Evolutionary conservation across 2,329 filamentous ascomycete species (phyloP), one percentile per base, ranked within the genome.

Genomic region (Cladobotryum protrusum): DNA sequence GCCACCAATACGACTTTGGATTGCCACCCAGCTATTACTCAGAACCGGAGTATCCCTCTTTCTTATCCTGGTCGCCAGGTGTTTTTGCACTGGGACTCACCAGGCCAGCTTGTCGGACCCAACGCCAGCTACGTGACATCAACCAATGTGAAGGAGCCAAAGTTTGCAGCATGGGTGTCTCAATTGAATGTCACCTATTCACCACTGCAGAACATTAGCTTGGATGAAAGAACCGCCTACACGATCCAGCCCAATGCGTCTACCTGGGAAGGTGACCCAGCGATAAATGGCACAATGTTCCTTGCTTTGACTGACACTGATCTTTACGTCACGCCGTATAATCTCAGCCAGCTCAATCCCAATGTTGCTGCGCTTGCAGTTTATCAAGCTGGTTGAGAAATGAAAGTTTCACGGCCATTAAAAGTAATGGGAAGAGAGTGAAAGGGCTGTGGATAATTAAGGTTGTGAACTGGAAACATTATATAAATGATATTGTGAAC

Each of bases 91-190:
- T 95, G 88, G 88, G 87, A 93, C 20, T 67, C 63, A 0, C 85
- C 87, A 0, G 87, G 87, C 0, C 68, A 78, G 57, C 59, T 76
- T 0, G 77, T 92, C 3, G 89, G 89, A 0, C 89, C 89, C 1
- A 92, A 95, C 67, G 89, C 89, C 70, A 87, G 81, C 61, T 95
- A 95, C 63, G 70, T 89, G 44, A 92, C 89, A 0, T 65, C 67
- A 3, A 80, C 76, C 1, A 72, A 73, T 0, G 86, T 84, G 0
- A 75, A 74, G 2, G 58, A 65, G 3, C 85, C 89, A 0, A 68
- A 71, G 50, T 95, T 78, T 56, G 87, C 88, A 0, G 79, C 82
- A 0, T 95, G 88, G 87, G 85, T 87, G 1, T 78, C 76, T 1
- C 89, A 93, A 72, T 72, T 93, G 15, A 89, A 87, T 54, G 73